Evolutionary conservation across 306 rosid species (phyloP).

Genomic region (Crataegus laevigata): DNA sequence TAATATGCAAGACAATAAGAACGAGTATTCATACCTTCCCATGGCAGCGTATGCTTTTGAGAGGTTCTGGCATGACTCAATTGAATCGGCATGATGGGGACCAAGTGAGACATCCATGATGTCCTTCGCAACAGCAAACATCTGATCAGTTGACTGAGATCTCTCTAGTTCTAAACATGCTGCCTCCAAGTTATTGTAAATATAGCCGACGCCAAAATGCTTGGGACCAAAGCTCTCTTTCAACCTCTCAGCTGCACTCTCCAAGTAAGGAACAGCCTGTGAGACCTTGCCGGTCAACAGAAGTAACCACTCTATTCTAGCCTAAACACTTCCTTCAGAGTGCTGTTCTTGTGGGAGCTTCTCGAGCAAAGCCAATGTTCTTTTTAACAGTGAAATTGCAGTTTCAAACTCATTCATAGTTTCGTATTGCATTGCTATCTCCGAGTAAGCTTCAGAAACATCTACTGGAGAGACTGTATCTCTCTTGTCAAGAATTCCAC

Average conservation of each 20-base stretch:
- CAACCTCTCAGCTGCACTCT: conserved; percentile 80
- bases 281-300: conserved; percentile 81
- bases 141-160: conserved; percentile 93
- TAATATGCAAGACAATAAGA: not conserved
- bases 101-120: conserved; percentile 92
- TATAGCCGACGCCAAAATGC: conserved; percentile 93
- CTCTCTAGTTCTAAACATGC: conserved; percentile 88
- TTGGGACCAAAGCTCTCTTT: conserved; percentile 88
- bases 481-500: conserved; percentile 72
- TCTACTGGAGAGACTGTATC: conserved; percentile 53
- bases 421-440: conserved; percentile 83
- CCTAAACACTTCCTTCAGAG: conserved; percentile 80
- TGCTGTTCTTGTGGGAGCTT: conserved; percentile 90
- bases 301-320: conserved; percentile 86
- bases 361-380: conserved; percentile 65
- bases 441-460: conserved; percentile 79
- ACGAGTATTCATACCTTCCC: conserved; percentile 54
- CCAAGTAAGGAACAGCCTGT: conserved; percentile 83
- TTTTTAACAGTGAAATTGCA: conserved; percentile 73
- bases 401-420: conserved; percentile 87
- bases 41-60: conserved; percentile 78
- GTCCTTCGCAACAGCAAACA: conserved; percentile 89
- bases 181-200: conserved; percentile 92
- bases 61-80: conserved; percentile 86
- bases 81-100: conserved; percentile 82